Percentiles rank a stretch among this genome's conserved stretches.
phyloP scores from a whole-genome alignment of 2,329 filamentous ascomycete species.

The Phaeosphaeriaceae sp. region DNA sequence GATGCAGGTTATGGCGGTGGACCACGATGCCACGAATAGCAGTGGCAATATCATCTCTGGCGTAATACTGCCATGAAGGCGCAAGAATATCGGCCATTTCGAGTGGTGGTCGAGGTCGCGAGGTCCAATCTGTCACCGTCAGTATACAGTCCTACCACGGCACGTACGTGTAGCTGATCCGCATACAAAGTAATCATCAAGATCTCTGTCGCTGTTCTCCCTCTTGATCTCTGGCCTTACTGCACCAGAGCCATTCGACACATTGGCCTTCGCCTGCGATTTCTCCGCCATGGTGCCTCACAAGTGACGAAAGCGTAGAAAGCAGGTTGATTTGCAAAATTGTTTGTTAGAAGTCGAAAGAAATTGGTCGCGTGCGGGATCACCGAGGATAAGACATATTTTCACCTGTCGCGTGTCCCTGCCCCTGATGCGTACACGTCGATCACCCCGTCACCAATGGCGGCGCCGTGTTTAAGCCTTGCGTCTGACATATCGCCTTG shows the following conservation, averaged over 20 bases:
- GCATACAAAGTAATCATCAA: slow-evolving; percentile 67
- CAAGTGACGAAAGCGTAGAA: no score
- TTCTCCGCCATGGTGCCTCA: slow-evolving; percentile 20
- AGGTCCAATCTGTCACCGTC: slow-evolving; percentile 57
- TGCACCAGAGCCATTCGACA: slow-evolving; percentile 9
- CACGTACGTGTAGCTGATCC: slow-evolving; percentile 24
- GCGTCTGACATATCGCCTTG: slow-evolving; percentile 19
- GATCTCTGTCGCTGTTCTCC: slow-evolving; percentile 33
- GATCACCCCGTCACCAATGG: slow-evolving; percentile 1
- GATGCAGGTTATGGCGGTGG: slow-evolving; percentile 66
- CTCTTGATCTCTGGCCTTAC: slow-evolving; percentile 23
- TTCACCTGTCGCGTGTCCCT: slow-evolving; percentile 9
- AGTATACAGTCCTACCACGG: slow-evolving; percentile 4
- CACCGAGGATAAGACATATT: background rate
- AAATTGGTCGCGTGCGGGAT: background rate
- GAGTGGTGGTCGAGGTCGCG: slow-evolving; percentile 75
- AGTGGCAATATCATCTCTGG: slow-evolving; percentile 77
- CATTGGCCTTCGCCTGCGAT: slow-evolving; percentile 10
- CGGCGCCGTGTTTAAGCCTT: slow-evolving; percentile 8
- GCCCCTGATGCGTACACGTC: slow-evolving; percentile 3
- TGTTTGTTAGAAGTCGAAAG: background rate
- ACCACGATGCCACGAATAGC: slow-evolving; percentile 68
- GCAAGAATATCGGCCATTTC: slow-evolving; percentile 76
- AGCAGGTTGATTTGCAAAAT: background rate
- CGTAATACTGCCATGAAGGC: slow-evolving; percentile 75